Evolutionary conservation across 1,139 yeast species (phyloP).

Genomic region (Magnusiomyces suaveolens): DNA sequence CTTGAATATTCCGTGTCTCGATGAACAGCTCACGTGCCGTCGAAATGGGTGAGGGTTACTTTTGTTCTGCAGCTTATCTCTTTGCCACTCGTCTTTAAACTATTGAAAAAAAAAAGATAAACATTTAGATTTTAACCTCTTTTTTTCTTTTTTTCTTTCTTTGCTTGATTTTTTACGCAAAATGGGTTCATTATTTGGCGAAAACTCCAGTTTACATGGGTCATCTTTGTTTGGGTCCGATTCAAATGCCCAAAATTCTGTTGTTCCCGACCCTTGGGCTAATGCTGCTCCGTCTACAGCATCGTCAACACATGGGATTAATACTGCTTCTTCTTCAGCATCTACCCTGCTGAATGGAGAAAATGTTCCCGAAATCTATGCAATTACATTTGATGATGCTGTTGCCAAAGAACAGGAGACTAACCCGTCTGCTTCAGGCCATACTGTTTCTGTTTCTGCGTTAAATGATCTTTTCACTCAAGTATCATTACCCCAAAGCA

Average conservation of each 20-base stretch:
- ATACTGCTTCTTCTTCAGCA: neutral
- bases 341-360: neutral
- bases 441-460: neutral
- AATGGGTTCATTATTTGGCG: slow-evolving; percentile 8
- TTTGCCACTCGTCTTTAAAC: no score
- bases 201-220: slow-evolving; percentile 4
- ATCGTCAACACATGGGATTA: neutral
- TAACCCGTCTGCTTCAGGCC: neutral
- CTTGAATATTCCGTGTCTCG: no score
- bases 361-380: slow-evolving; percentile 3
- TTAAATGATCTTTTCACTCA: neutral
- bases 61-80: no score
- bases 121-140: no score
- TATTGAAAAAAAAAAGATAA: no score
- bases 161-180: no score
- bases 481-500: neutral
- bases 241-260: neutral
- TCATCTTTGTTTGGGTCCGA: slow-evolving; percentile 6
- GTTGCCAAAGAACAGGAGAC: neutral
- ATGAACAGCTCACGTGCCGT: no score
- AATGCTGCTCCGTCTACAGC: neutral
- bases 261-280: slow-evolving; percentile 1
- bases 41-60: no score
- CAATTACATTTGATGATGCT: neutral
- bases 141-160: no score